Base-by-base conservation (phyloP, 1,284 basidiomycete genomes). In the Microbotryum scabiosae region DNA sequence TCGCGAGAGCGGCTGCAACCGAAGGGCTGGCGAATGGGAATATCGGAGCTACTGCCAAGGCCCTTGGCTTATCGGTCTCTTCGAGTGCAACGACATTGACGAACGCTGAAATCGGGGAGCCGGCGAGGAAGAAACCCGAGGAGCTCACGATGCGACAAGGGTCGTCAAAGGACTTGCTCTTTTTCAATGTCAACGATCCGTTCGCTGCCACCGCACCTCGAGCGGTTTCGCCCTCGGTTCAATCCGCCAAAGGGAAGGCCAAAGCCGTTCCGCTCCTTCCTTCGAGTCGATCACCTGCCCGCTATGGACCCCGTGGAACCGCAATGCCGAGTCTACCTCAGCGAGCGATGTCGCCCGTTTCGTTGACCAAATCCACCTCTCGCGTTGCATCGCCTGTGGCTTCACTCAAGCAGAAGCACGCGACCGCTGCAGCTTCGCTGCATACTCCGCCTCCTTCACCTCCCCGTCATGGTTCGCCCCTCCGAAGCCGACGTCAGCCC, bases 171-270 rank as follows among this genome's bases (percentile, higher is more conserved):
- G 66, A 67, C 23, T 25, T 62, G 10, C 47, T 67, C 16, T 26
- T 47, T 10, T 7, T 32, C 16, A 0, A 2, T 10, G 28, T 30
- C 20, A 51, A 20, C 4, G 66, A 65, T 45, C 66, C 66, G 14
- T 67, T 67, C 57, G 56, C 63, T 21, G 51, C 66, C 0, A 56
- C 47, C 5, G 66, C 66, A 2, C 66, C 66, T 5, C 54, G 66
- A 8, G 59, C 59, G 1, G 51, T 59, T 18, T 59, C 59, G 3
- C 51, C 60, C 2, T 23, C 53, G 14, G 18, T 43, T 0, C 52
- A 59, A 1, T 59, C 56, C 8, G 41, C 44, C 6, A 67, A 67
- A 45, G 63, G 63, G 12, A 67, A 67, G 28, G 63, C 54, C 49
- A 62, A 59, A 36, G 61, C 57, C 3, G n/a, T 57, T 44, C 10